These are phyloP conservation scores for Otatea glauca DNA, from an alignment of 176 grass and related monocot species.

Conservation along the genomic window DNA sequence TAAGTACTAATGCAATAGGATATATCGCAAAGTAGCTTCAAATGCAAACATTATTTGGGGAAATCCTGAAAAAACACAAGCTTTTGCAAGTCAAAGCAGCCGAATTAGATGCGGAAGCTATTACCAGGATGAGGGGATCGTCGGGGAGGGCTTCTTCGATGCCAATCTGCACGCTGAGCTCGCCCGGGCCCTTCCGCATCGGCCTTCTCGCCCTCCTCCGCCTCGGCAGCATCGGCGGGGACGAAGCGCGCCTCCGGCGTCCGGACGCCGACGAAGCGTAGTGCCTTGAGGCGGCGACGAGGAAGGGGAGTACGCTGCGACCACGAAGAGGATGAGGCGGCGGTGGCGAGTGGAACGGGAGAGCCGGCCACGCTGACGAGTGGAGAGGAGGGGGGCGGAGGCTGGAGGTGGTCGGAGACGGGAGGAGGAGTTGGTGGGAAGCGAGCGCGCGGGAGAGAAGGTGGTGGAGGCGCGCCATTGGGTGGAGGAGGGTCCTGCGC, in stretches of 20 bases:
- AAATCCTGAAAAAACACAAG: background rate
- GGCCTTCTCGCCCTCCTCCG: slow-evolving; percentile 34
- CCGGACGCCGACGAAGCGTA: slow-evolving; percentile 11
- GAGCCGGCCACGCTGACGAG: background rate
- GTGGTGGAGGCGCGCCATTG: slow-evolving; percentile 57
- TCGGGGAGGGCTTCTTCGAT: slow-evolving; percentile 79
- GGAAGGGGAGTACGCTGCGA: slow-evolving; percentile 4
- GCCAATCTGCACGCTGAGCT: slow-evolving; percentile 78
- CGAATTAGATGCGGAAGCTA: background rate
- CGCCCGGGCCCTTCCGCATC: slow-evolving; percentile 49
- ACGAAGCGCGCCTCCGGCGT: slow-evolving; percentile 31
- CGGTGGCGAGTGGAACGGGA: slow-evolving; percentile 14
- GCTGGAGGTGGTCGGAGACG: background rate
- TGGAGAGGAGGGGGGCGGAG: background rate
- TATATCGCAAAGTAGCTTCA: slow-evolving; percentile 6
- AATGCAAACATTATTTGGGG: background rate
- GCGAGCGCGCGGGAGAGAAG: slow-evolving; percentile 49
- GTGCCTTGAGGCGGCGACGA: slow-evolving; percentile 19
- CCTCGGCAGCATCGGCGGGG: slow-evolving; percentile 41
- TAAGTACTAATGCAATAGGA: background rate
- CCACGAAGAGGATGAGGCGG: background rate
- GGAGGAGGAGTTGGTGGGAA: slow-evolving; percentile 20
- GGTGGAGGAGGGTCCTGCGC: background rate
- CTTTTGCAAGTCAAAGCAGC: background rate
- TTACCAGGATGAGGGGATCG: slow-evolving; percentile 65